phyloP scores from a whole-genome alignment of 805 yeast species.

The Myxozyma mucilagina region DNA sequence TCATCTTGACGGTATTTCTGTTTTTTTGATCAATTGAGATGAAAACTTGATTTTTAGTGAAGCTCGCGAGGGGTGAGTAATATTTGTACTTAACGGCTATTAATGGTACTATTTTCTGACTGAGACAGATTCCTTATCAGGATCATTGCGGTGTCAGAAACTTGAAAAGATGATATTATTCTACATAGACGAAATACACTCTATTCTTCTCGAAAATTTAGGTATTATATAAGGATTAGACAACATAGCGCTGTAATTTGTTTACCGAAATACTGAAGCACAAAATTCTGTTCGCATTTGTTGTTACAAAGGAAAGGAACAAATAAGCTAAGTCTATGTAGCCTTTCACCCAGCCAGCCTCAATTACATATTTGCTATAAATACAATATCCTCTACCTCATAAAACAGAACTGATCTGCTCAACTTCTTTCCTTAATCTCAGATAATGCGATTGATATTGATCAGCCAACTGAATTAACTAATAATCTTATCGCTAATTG shows the following conservation, averaged over 20 bases:
- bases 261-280: no score
- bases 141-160: no score
- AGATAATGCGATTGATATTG: neutral
- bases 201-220: no score
- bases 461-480: neutral
- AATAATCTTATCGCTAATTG: neutral
- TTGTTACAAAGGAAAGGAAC: no score
- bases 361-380: neutral
- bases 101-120: no score
- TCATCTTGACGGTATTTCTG: neutral
- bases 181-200: no score
- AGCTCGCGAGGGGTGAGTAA: neutral
- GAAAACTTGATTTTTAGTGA: neutral
- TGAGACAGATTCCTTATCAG: no score
- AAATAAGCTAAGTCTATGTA: neutral
- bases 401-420: neutral
- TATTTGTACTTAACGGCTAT: neutral
- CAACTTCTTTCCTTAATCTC: neutral
- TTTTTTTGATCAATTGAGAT: neutral
- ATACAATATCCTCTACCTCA: neutral
- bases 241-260: no score
- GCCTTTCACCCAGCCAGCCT: neutral
- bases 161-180: no score
- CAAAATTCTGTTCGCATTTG: no score
- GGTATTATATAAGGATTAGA: no score